Evolutionary conservation across 2,329 filamentous ascomycete species (phyloP), one percentile per base, ranked within the genome.

Genomic region (Aspergillus melleus): DNA sequence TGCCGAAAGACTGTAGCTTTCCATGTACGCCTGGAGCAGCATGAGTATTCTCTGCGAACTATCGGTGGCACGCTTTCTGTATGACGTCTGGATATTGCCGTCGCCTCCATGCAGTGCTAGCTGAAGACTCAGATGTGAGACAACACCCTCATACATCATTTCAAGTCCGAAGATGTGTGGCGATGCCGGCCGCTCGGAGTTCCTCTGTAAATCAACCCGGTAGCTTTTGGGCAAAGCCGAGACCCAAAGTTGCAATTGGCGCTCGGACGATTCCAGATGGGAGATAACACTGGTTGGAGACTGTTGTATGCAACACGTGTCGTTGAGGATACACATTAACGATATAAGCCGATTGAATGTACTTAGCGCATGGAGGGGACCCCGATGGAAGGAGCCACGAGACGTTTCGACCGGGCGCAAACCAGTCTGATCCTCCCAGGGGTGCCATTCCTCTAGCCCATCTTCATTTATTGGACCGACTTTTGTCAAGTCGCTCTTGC

Each of bases 361-460:
- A 66, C 83, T 86, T 22, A 83, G 68, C 5, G 79, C 75, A 49
- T 81, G 76, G 12, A 81, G 74, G 4, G 77, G 77, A 11, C 76
- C 74, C 19, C 73, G 72, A 39, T 71, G 71, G 57, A 75, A 74
- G 6, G 70, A 66, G 26, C 67, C 64, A 3, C 67, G 67, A 22
- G 68, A 63, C 26, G 66, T 61, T 36, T 70, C 67, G 52, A 63
- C 58, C 24, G 68, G 64, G 58, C 70, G 62, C 61, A 77, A 62
- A 22, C 73, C 69, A 46, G 77, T 75, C 63, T 76, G 73, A 26
- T 86, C 84, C 19, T 81, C 80, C 89, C 89, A 92, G 1, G 87
- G 86, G 64, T 89, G 86, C 89, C 89, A 91, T 75, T 91, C 88
- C 68, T 91, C 89, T 20, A 88, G 76, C 1, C 87, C 87, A 65